These are phyloP conservation scores for Candida nemodendra DNA, from an alignment of 805 yeast genomes.

Conservation along the genomic window DNA sequence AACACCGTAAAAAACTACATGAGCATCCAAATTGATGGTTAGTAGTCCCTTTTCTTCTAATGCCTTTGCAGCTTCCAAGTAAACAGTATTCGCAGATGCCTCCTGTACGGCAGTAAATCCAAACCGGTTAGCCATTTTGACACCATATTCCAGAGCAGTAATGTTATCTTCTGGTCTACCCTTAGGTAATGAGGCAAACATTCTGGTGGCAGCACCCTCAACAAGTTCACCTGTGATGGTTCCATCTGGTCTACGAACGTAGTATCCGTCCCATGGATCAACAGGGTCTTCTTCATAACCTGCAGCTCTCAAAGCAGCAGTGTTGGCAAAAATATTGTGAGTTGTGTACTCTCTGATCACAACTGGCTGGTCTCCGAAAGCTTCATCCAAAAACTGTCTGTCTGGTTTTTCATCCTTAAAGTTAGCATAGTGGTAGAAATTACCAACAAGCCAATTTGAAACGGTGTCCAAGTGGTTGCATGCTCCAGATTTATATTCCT, in stretches of 20 bases:
- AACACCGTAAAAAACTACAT: slow-evolving; percentile 28
- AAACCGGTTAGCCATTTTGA: slow-evolving; percentile 26
- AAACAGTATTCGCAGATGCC: slow-evolving; percentile 27
- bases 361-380: slow-evolving; percentile 30
- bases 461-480: slow-evolving; percentile 24
- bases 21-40: slow-evolving; percentile 27
- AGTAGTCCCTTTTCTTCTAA: slow-evolving; percentile 20
- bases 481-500: slow-evolving; percentile 19
- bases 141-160: slow-evolving; percentile 25
- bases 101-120: slow-evolving; percentile 30
- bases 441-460: slow-evolving; percentile 28
- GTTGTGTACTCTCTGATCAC: slow-evolving; percentile 29
- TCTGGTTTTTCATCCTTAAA: slow-evolving; percentile 28
- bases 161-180: slow-evolving; percentile 23
- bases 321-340: slow-evolving; percentile 28
- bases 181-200: slow-evolving; percentile 23
- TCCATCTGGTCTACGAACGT: slow-evolving; percentile 27
- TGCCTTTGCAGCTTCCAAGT: slow-evolving; percentile 25
- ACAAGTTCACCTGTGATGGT: slow-evolving; percentile 29
- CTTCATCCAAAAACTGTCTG: slow-evolving; percentile 27
- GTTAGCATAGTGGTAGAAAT: slow-evolving; percentile 27
- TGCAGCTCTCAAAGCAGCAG: slow-evolving; percentile 30
- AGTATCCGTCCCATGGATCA: slow-evolving; percentile 30
- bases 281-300: slow-evolving; percentile 27
- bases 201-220: slow-evolving; percentile 28